phyloP scores from a whole-genome alignment of 805 yeast genomes.

The Saccharomycopsis schoenii region DNA sequence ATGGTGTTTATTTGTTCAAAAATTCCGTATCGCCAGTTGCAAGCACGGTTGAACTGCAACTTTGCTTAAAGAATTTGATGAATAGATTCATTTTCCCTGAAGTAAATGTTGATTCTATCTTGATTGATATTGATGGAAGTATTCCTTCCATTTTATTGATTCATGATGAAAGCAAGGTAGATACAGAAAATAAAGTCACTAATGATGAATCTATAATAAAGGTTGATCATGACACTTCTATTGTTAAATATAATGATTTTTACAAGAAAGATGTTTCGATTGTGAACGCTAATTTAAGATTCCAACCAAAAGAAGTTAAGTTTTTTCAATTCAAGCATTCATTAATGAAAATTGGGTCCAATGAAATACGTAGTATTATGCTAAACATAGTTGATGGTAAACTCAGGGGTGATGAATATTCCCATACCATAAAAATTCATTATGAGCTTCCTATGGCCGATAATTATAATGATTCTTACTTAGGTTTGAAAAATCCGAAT shows the following conservation, averaged over 20 bases:
- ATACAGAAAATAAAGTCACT: background rate
- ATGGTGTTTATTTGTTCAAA: conserved; percentile 21
- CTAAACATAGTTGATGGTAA: conserved; percentile 7
- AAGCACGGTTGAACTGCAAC: conserved; percentile 23
- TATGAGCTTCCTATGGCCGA: background rate
- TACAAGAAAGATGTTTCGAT: background rate
- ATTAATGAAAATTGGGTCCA: conserved; percentile 23
- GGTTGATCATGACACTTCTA: conserved; percentile 3
- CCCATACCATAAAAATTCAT: background rate
- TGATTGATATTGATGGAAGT: conserved; percentile 9
- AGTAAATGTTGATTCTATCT: conserved; percentile 5
- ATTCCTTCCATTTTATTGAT: conserved; percentile 21
- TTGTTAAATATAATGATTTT: background rate
- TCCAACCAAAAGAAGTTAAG: conserved; percentile 3
- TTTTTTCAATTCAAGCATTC: conserved; percentile 15
- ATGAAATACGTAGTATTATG: conserved; percentile 18
- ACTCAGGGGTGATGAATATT: background rate
- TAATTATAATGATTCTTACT: conserved; percentile 5
- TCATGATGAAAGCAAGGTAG: conserved; percentile 15
- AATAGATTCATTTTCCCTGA: conserved; percentile 2
- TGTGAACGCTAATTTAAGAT: conserved; percentile 15
- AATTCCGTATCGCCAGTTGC: conserved; percentile 19
- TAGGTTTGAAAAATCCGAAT: conserved; percentile 9
- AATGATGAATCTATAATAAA: conserved; percentile 9
- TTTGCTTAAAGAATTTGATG: conserved; percentile 21